Evolutionary conservation across 352 stramenopile genomes (phyloP), one percentile per base, ranked within the genome.

Genomic region (Phytophthora palmivora): DNA sequence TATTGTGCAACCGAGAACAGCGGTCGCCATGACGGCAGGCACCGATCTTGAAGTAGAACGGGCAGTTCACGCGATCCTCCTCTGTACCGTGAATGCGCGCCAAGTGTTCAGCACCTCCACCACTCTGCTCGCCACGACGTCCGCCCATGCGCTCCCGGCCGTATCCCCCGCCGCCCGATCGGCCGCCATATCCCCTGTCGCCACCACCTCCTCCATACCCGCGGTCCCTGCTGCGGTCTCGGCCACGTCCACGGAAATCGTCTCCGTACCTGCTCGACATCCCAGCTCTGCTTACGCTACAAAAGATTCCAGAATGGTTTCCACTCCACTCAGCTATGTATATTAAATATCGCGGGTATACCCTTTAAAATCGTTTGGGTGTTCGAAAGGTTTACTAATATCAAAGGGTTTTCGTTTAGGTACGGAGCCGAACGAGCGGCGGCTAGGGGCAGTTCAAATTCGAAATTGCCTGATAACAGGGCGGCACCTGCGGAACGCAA

Each of bases 21-120:
- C 96, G 91, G 70, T 99, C 98, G 14, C 97, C 97, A 67, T 99
- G 98, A n/a, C 98, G 89, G 70, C 98, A 99, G 21, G 97, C 97
- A 30, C 98, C 98, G 45, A 99, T 99, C 87, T 99, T 99, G 81
- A 99, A 99, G 79, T 99, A 99, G 78, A 99, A 99, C 44, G 98
- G 97, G 77, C 98, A 99, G 81, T 99, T 99, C 42, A 99, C 93
- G 34, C 86, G 86, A 64, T 96, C 87, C 73, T 99, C 97, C 75
- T 99, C 97, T 10, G 97, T 99, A 32, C 97, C 97, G 79, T 99
- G 97, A 67, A 99, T 99, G 36, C 96, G 85, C 34, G 97, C 97
- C 43, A 99, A 82, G 79, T 99, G 95, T 58, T 98, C 95, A 16
- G 97, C 97, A 15, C 90, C 91, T 16, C 90, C 91, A 32, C 87